Base-by-base conservation (phyloP, 257 asterid species). In the Nicotiana knightiana region DNA sequence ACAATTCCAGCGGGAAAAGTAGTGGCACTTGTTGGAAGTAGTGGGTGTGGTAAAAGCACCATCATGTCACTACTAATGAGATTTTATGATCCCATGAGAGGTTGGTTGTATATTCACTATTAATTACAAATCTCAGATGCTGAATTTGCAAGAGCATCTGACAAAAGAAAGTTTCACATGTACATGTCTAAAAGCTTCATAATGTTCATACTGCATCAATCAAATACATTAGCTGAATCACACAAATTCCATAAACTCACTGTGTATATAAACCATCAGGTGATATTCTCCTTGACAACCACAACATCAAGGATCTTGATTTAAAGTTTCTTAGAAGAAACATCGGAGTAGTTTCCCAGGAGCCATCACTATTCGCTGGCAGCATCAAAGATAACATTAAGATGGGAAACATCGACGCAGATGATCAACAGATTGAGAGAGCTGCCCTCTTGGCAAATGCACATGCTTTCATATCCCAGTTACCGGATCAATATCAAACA, bases 31-130 rank as follows among this genome's bases (percentile, higher is more conserved):
- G 97, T 88, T 64, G 96, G 94, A 83, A 90, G 91, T 59, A 94
- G 98, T 17, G 97, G 98, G 35, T 93, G 96, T 28, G 97, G 96
- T 79, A 93, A 93, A 90, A 94, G 97, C 89, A 92, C 95, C 81
- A 89, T 93, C 89, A 87, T 91, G 90, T 91, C 97, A 77, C 87
- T 92, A 16, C 85, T 90, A 68, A 84, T 91, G 81, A 88, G 94
- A 88, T 92, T 91, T 84, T 91, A 92, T n/a, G 96, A 93, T 82
- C 97, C 96, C 61, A 21, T 85, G 51, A 86, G 87, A 82, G 96
- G 97, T 93, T 83, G 43, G 86, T 82, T 8, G 65, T 24, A 73
- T 6, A 73, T 26, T 26, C 13, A 75, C 28, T 48, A 75, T 75
- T 26, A 46, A 73, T 73, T 33, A 48, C 26, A 51, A 26, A 39